Base-by-base conservation (phyloP, 2,329 filamentous ascomycete species). In the Aspergillus phoenicis region DNA sequence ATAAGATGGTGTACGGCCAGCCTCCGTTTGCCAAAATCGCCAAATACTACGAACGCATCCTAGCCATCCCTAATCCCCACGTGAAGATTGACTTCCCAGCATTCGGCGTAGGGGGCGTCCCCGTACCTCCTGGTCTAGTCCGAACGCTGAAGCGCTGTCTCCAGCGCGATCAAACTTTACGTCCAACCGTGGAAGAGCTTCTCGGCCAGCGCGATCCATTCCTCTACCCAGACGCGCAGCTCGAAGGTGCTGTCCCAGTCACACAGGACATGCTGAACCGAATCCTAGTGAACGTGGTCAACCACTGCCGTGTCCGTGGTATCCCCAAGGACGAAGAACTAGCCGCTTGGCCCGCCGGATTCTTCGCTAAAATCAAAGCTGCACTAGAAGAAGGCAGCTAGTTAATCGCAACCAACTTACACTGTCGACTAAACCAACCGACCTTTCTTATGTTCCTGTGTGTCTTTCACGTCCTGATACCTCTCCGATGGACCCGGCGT, bases 1-100 rank as follows among this genome's bases (percentile, higher is more conserved):
- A 96, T 79, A 94, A 98, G 74, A 96, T 99, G 91, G 91, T 94
- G 0, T 99, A 99, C 73, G 95, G 95, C n/a, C 85, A 89, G n/a
- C 90, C 92, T 3, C 95, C 95, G 0, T 99, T 99, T 72, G 93
- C 89, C 13, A 93, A 98, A 73, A 96, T 99, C 68, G 82, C 87
- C 61, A 95, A 94, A 77, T 91, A 89, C 71, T 91, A 96, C 80
- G 87, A 91, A 39, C 88, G 92, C 22, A 95, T 96, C 59, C 77
- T 82, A 76, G 78, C 80, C 11, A 83, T 83, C 57, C 79, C 80
- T 10, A 82, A 82, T 62, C 80, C 80, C 7, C 78, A 78, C 54
- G 78, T 82, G 39, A 73, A 77, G 57, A 82, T 83, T 54, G 75
- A 79, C 30, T 82, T 81, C 61, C 80, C 80, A 2, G 68, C 73